These are phyloP conservation scores for Globisporangium parvum DNA, from an alignment of 352 stramenopile genomes.

Conservation along the genomic window DNA sequence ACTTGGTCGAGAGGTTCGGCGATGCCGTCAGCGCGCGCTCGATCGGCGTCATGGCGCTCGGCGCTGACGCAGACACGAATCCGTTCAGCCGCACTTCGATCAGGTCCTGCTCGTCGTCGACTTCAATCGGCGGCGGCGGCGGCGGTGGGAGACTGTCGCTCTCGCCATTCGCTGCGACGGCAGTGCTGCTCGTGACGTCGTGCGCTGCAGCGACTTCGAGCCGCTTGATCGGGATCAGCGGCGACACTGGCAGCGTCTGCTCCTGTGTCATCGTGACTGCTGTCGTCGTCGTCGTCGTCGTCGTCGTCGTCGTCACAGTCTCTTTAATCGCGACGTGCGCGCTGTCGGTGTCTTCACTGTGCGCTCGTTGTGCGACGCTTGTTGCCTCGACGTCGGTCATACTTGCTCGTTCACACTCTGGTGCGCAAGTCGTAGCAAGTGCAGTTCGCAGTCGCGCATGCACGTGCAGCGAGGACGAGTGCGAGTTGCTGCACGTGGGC, in stretches of 20 bases:
- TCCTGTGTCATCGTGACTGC: neutral
- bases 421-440: slow-evolving; percentile 1
- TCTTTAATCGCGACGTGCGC: neutral
- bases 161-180: neutral
- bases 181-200: neutral
- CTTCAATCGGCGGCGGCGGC: slow-evolving; percentile 2
- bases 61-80: slow-evolving; percentile 27
- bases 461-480: neutral
- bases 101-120: slow-evolving; percentile 3
- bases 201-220: neutral
- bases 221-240: slow-evolving; percentile 8
- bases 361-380: neutral
- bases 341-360: neutral
- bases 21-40: slow-evolving; percentile 23
- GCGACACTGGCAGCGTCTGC: slow-evolving; percentile 8
- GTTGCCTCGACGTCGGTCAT: slow-evolving; percentile 14
- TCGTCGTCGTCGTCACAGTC: slow-evolving; percentile 2
- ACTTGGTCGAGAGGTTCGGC: slow-evolving; percentile 22
- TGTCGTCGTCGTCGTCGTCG: neutral
- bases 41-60: slow-evolving; percentile 27
- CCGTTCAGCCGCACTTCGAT: slow-evolving; percentile 14
- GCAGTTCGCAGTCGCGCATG: neutral
- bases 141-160: slow-evolving; percentile 2
- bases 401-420: neutral
- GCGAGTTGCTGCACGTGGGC: neutral